Conservation (phyloP, 2,329 filamentous ascomycete genomes). For the Lizonia empirigonia region DNA sequence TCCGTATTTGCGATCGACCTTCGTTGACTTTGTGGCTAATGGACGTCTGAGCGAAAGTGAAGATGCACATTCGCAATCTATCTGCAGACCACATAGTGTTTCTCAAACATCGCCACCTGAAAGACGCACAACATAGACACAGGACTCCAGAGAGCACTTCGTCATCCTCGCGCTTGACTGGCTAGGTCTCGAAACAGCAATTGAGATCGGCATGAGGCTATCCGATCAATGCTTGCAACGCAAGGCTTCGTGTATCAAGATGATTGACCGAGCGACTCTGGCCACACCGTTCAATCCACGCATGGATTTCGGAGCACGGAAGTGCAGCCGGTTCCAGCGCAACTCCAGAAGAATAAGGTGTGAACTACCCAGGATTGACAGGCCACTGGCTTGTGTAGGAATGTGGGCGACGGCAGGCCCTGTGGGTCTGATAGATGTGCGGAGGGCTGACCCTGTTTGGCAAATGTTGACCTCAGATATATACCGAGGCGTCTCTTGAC, state of each 20-base stretch:
- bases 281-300: slow-evolving; percentile 1
- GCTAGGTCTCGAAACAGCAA: slow-evolving; percentile 16
- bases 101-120: neutral
- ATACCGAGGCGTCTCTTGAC: slow-evolving; percentile 13
- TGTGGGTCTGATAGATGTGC: slow-evolving; percentile 18
- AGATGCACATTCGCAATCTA: slow-evolving; percentile 9
- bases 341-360: slow-evolving; percentile 9
- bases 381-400: slow-evolving; percentile 16
- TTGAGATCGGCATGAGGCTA: slow-evolving; percentile 16
- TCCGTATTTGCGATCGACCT: slow-evolving; percentile 1
- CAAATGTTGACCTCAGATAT: slow-evolving; percentile 12
- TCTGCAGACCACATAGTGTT: neutral
- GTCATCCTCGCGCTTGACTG: slow-evolving; percentile 1
- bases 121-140: neutral
- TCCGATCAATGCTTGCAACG: slow-evolving; percentile 2
- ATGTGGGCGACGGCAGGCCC: slow-evolving; percentile 1
- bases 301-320: slow-evolving; percentile 14
- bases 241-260: slow-evolving; percentile 8
- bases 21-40: neutral
- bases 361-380: slow-evolving; percentile 13
- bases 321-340: slow-evolving; percentile 8
- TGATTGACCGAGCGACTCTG: slow-evolving; percentile 10
- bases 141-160: slow-evolving; percentile 1
- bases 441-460: slow-evolving; percentile 14
- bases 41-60: slow-evolving; percentile 7